Base-by-base conservation (phyloP, 75 land plant species). In the Pinus taeda region DNA sequence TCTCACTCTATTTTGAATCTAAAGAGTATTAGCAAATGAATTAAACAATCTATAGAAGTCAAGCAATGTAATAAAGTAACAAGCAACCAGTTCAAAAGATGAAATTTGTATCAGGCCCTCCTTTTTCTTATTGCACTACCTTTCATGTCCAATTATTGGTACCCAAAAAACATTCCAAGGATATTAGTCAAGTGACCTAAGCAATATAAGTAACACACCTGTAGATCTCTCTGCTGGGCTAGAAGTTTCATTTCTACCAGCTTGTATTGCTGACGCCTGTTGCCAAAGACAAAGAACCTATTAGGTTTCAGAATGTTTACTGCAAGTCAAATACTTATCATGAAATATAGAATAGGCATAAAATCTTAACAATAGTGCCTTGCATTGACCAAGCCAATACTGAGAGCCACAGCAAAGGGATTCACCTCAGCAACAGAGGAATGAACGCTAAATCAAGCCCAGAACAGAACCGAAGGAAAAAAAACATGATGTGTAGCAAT, bases 151-250 rank as follows among this genome's bases (percentile, higher is more conserved):
- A 62, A 76, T 59, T 15, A 42, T 0, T 61, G 36, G 33, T 3
- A 45, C 24, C n/a, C 49, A 77, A 77, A 69, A 39, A 29, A 30
- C 13, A 56, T 60, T 74, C 75, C 14, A 42, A 42, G 3, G 22
- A 15, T 8, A 39, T 45, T 11, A 69, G 53, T 45, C 55, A 69
- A n/a, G 72, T 42, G n/a, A 69, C 18, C 49, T 69, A 17, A 30
- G 33, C n/a, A 26, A 74, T 53, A n/a, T 2, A 70, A 26, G 79
- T 21, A 74, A 60, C 39, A 30, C 3, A 95, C 98, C 95, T 95
- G 96, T 63, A 97, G 91, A 83, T 97, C 99, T 76, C 98, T 91
- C 74, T 91, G 95, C 79, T 97, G 99, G n/a, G 96, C 98, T 17
- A 95, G 83, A 77, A 97, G 96, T 77, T 97, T 97, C 98, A 97